Base-by-base conservation (phyloP, 169 alveolate species). In the Plasmodium knowlesi region DNA sequence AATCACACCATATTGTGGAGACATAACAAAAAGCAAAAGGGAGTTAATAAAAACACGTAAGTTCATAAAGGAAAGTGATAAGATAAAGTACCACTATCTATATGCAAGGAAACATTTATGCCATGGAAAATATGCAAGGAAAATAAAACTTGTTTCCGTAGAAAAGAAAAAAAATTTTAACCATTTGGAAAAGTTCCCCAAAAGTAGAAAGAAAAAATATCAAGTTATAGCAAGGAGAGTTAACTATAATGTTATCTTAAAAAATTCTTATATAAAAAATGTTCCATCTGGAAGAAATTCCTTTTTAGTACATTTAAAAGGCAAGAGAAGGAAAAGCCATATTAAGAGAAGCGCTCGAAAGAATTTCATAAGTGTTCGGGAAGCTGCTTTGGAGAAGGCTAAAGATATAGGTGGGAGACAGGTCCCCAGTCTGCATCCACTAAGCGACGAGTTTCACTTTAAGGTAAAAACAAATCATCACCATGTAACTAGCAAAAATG, bases 1-100 rank as follows among this genome's bases (percentile, higher is more conserved):
- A 78, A 79, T 88, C 82, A 88, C 94, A 9, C 94, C 89, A 79
- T 88, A 88, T 46, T 88, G 86, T 39, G 73, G 53, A 67, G 94
- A 80, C n/a, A 88, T 50, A 88, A 72, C 84, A 73, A 84, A 73
- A n/a, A 10, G 39, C 67, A 61, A 67, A 84, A 84, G 41, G 39
- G 93, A 72, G 19, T 41, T 39, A 61, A 88, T 88, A 88, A 88
- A 78, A 80, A 79, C 94, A 16, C 94, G 94, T n/a, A 88, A 80
- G 53, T 88, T 78, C 54, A 22, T 78, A 88, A 88, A 67, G 32
- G 83, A 54, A 32, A 37, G 41, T 78, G 22, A 74, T 85, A 88
- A 88, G 28, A 61, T 46, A 61, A 80, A 80, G 71, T 80, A 78
- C 89, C 61, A 61, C 41, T 79, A 57, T 88, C 71, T 79, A 79